phyloP scores from a whole-genome alignment of 129 eudicot genomes.

The Lonicera japonica region DNA sequence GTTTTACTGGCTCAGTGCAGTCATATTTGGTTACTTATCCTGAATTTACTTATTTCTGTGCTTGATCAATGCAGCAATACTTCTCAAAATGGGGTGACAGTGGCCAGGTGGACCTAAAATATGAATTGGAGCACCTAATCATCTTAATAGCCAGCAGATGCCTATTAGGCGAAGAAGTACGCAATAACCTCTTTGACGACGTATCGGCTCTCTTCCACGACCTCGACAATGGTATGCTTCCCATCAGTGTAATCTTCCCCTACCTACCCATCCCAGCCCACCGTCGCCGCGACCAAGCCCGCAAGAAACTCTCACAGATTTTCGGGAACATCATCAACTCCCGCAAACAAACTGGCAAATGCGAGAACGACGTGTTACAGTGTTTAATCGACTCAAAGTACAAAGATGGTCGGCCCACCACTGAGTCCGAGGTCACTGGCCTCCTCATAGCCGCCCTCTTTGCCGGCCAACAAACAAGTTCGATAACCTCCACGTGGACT shows the following conservation, averaged over 20 bases:
- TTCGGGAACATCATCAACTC: slow-evolving; percentile 62
- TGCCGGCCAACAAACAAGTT: slow-evolving; percentile 95
- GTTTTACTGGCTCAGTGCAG: too few relatives aligned
- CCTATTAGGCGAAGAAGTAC: slow-evolving; percentile 82
- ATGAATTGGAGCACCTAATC: slow-evolving; percentile 77
- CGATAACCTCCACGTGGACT: slow-evolving; percentile 93
- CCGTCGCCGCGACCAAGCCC: slow-evolving; percentile 80
- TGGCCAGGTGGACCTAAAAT: slow-evolving; percentile 89
- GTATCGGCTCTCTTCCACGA: slow-evolving; percentile 94
- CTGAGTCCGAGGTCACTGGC: slow-evolving; percentile 79
- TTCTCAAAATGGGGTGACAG: slow-evolving; percentile 95
- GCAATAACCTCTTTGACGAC: slow-evolving; percentile 84
- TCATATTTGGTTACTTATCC: neutral
- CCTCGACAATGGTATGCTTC: slow-evolving; percentile 93
- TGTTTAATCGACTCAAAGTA: slow-evolving; percentile 93
- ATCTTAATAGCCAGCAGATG: slow-evolving; percentile 95
- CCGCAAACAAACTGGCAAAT: slow-evolving; percentile 62
- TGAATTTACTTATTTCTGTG: neutral
- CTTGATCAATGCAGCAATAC: slow-evolving; percentile 48
- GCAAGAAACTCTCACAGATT: slow-evolving; percentile 64
- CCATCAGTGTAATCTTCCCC: slow-evolving; percentile 91
- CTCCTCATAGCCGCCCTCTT: slow-evolving; percentile 89
- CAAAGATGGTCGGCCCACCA: slow-evolving; percentile 85
- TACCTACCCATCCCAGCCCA: slow-evolving; percentile 96
- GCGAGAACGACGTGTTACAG: slow-evolving; percentile 73